Conservation (phyloP, 2,329 filamentous ascomycete genomes). For the Fusarium sp. region DNA sequence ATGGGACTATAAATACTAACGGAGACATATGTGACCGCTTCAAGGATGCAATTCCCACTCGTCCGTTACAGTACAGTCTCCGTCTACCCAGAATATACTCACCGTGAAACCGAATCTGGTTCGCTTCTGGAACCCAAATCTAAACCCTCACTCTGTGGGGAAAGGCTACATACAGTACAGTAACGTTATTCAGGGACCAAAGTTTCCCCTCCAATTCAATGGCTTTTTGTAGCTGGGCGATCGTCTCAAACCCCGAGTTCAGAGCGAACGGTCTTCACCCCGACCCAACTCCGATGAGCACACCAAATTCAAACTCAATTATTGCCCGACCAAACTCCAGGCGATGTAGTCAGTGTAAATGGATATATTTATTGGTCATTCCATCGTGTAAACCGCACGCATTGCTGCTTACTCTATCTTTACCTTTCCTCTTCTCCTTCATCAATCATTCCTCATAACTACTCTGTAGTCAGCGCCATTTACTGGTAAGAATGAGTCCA, state of each 20-base stretch:
- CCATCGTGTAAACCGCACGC: conserved; percentile 22
- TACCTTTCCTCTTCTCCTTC: neutral
- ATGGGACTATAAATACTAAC: neutral
- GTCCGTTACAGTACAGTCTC: conserved; percentile 12
- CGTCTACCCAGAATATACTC: neutral
- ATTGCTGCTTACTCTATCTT: neutral
- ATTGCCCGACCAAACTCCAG: conserved; percentile 25
- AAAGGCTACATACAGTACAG: conserved; percentile 4
- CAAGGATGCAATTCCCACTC: conserved; percentile 13
- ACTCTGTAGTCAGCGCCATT: neutral
- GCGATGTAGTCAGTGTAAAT: conserved; percentile 22
- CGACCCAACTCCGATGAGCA: conserved; percentile 35
- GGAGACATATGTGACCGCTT: neutral
- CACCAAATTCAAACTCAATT: conserved; percentile 31
- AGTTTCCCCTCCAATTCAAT: too few species aligned
- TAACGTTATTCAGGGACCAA: conserved; percentile 27
- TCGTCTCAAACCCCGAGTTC: conserved; percentile 30
- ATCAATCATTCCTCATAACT: neutral
- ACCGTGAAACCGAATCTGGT: conserved; percentile 4
- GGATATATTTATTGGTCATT: conserved; percentile 31
- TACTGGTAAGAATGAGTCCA: conserved; percentile 2
- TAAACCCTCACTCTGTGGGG: conserved; percentile 20
- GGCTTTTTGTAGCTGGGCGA: too few species aligned
- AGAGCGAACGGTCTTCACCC: conserved; percentile 23
- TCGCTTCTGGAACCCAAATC: conserved; percentile 26